These are phyloP conservation scores for Rhododendron simsii DNA, from an alignment of 148 eudicot species.

Conservation along the genomic window DNA sequence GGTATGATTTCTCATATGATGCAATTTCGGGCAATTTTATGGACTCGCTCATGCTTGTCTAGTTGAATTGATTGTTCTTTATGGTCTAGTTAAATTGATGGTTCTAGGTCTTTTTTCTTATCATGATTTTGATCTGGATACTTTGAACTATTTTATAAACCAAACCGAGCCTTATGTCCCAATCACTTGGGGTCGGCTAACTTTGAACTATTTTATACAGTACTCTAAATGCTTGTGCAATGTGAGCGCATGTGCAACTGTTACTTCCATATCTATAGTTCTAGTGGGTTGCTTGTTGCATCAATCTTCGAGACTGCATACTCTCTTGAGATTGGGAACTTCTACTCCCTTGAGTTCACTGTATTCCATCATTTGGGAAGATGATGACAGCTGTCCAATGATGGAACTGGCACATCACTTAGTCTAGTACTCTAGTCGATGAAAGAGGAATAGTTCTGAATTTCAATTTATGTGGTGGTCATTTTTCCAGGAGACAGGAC, in stretches of 20 bases:
- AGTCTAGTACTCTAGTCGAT: neutral
- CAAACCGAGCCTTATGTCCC: no score
- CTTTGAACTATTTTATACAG: neutral
- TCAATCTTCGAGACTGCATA: neutral
- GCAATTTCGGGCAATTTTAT: neutral
- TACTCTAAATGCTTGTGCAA: neutral
- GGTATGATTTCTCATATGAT: conserved; percentile 25
- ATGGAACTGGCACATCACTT: neutral
- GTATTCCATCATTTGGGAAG: neutral
- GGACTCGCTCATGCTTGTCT: neutral
- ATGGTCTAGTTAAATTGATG: neutral
- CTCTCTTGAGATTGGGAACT: neutral
- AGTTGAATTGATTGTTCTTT: neutral
- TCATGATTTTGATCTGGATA: neutral
- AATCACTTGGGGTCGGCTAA: neutral
- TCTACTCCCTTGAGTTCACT: neutral
- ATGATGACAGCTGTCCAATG: neutral
- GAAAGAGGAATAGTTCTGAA: neutral
- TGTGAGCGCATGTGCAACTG: neutral
- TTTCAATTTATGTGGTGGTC: neutral
- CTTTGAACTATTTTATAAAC: neutral
- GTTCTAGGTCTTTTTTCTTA: neutral
- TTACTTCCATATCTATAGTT: neutral
- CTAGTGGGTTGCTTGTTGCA: neutral
- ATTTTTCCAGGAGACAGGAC: conserved; percentile 57